Evolutionary conservation across 176 grass and related monocot species (phyloP), one percentile per base, ranked within the genome.

Genomic region (Metroxylon sagu): DNA sequence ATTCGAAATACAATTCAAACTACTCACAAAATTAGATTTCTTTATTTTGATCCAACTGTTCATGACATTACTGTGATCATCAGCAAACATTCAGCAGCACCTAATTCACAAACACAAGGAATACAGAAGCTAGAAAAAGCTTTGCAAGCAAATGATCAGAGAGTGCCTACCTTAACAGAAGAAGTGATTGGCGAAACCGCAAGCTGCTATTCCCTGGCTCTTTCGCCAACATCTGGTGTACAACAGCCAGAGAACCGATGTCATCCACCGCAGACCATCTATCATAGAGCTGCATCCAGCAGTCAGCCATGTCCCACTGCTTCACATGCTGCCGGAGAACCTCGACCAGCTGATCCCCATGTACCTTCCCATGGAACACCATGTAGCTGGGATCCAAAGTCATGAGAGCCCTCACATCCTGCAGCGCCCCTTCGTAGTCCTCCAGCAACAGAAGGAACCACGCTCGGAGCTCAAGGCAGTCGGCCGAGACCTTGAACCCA

Each of bases 201-300:
- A 97, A 71, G 60, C 93, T 85, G 76, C 93, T 88, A 67, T 97
- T 97, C 6, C 77, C 76, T 4, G 93, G 78, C 25, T 97, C 93
- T 76, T 86, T 92, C 28, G 63, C 43, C 52, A 91, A 78, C 93
- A 97, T 97, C 81, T 91, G 72, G 26, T 97, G 93, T 3, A 97
- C 93, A 26, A 97, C 87, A 10, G 93, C 87, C 0, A 97, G 78
- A 7, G 93, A 97, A 17, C 87, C 87, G 4, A 88, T 85, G 64
- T 97, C 93, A 55, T 97, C 93, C 25, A 97, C 93, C 7, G 79
- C 75, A 0, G 93, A 97, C 93, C 93, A 97, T 48, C 93, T 64
- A 21, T 92, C 93, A 26, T 91, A 97, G 19, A 97, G 88, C 79
- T 80, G 84, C 93, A 97, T 85, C 93, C 93, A 97, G 66, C 93